Conservation (phyloP, 306 rosid species). For the Psophocarpus tetragonolobus region DNA sequence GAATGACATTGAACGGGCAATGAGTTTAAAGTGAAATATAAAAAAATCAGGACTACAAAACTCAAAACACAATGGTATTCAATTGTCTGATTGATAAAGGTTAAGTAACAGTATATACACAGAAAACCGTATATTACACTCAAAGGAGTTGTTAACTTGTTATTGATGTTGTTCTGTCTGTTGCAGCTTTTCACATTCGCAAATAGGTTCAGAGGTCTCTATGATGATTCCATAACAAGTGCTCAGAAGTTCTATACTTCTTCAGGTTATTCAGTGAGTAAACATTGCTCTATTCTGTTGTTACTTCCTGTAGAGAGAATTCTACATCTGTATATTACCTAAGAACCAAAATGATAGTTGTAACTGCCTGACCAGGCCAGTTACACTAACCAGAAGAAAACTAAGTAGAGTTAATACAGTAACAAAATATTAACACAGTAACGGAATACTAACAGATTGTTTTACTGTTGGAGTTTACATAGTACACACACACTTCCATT, state of each 20-base stretch:
- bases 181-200: constrained; percentile 85
- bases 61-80: background rate
- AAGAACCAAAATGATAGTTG: too few species aligned
- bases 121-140: background rate
- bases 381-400: too few species aligned
- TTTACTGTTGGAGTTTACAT: too few species aligned
- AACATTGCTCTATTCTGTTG: background rate
- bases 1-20: background rate
- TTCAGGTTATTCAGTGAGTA: constrained; percentile 74
- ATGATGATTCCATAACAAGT: constrained; percentile 56
- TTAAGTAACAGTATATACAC: background rate
- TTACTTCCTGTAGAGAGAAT: too few species aligned
- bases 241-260: constrained; percentile 72
- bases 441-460: too few species aligned
- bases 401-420: too few species aligned
- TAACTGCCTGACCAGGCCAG: too few species aligned
- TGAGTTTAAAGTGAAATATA: background rate
- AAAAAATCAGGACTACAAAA: background rate
- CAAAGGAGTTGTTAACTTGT: background rate
- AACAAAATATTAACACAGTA: too few species aligned
- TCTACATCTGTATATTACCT: too few species aligned
- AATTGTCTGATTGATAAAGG: background rate
- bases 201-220: constrained; percentile 70
- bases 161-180: constrained; percentile 1
- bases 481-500: too few species aligned